A percentile compares a stretch with the other conserved stretches of the same genome.
phyloP scores from a whole-genome alignment of 257 asterid species.

The Nicotiana knightiana region DNA sequence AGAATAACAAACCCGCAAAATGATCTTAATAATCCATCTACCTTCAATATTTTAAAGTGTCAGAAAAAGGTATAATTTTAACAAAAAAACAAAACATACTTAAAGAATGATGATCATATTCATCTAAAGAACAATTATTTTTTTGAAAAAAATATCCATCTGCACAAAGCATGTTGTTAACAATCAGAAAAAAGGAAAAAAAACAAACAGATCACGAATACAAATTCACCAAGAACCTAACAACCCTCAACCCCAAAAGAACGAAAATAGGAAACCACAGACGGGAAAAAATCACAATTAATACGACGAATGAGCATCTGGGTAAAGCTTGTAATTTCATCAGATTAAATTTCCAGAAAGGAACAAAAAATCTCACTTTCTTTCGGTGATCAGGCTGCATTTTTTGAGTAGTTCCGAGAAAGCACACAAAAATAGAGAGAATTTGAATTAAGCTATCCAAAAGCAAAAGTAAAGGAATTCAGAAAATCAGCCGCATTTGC shows the following conservation, averaged over 20 bases:
- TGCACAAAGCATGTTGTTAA: neutral
- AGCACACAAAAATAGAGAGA: neutral
- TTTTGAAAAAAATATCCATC: neutral
- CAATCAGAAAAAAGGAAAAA: neutral
- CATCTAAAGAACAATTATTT: neutral
- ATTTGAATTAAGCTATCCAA: slow-evolving; percentile 1
- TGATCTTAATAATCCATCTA: neutral
- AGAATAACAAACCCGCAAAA: neutral
- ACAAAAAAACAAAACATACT: neutral
- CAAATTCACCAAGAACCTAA: slow-evolving; percentile 10
- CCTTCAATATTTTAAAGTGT: neutral
- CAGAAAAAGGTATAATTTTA: neutral
- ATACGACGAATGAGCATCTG: neutral
- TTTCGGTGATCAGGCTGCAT: slow-evolving; percentile 82
- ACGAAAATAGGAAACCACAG: neutral
- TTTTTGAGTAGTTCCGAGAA: slow-evolving; percentile 17
- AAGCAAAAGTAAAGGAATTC: slow-evolving; percentile 10
- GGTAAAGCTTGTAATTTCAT: neutral
- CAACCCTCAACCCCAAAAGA: neutral
- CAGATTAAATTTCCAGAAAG: neutral
- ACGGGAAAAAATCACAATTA: neutral
- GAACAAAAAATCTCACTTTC: slow-evolving; percentile 48
- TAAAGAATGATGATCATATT: neutral
- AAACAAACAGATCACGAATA: neutral
- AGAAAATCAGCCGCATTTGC: slow-evolving; percentile 69